Percentiles rank a stretch among this genome's conserved stretches.
Conservation (phyloP, 257 asterid species). For the Solanum ahanhuiri region DNA sequence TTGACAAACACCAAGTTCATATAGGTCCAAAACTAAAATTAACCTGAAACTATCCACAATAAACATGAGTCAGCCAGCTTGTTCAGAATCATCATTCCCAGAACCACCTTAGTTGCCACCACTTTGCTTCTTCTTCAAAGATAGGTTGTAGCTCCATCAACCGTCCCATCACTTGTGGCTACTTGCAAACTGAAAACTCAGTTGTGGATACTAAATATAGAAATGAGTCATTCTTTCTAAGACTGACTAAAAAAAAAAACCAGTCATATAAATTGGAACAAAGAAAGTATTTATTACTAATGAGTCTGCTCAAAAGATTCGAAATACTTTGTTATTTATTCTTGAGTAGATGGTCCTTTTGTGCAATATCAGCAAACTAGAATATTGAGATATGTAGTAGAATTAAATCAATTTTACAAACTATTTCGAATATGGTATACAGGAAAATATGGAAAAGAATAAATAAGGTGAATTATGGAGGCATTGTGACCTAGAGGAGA, state of each 20-base stretch:
- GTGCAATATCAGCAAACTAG: neutral
- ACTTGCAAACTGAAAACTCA: neutral
- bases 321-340: neutral
- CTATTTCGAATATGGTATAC: neutral
- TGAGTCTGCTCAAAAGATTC: neutral
- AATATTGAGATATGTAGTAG: neutral
- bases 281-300: too few relatives aligned
- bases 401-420: neutral
- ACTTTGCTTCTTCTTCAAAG: neutral
- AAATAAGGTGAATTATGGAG: neutral
- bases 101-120: neutral
- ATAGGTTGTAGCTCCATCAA: neutral
- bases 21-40: too few relatives aligned
- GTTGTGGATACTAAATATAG: too few relatives aligned
- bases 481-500: neutral
- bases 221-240: too few relatives aligned
- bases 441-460: neutral
- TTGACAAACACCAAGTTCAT: neutral
- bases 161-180: neutral
- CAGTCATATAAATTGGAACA: neutral
- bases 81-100: neutral
- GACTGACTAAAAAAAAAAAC: too few relatives aligned
- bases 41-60: neutral
- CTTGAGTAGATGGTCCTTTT: neutral
- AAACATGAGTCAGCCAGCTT: neutral